Evolutionary conservation across 176 grass and related monocot species (phyloP).

Genomic region (Aegilops sharonensis): DNA sequence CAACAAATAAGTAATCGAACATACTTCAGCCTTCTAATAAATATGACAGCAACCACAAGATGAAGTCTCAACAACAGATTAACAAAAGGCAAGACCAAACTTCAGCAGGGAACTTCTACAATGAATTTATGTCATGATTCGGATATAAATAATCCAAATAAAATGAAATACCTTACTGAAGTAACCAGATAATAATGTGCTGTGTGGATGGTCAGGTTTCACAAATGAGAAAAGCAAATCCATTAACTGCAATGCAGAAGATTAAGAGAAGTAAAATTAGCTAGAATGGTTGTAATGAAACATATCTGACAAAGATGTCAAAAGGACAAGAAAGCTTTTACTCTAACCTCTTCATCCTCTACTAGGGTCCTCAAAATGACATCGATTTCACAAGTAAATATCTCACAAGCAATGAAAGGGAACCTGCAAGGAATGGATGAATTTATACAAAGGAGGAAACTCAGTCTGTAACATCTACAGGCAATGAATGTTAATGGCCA

Average conservation of each 20-base stretch:
- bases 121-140: neutral
- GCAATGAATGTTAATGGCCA: neutral
- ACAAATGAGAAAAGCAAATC: conserved; percentile 96
- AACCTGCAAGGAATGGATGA: conserved; percentile 49
- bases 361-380: conserved; percentile 93
- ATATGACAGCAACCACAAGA: neutral
- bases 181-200: conserved; percentile 87
- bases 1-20: conserved; percentile 30
- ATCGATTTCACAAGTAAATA: conserved; percentile 98
- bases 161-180: conserved; percentile 90
- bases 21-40: conserved; percentile 27
- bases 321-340: neutral
- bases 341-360: conserved; percentile 85
- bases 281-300: conserved; percentile 6
- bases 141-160: neutral
- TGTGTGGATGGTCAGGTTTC: conserved; percentile 78
- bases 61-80: conserved; percentile 3
- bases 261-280: conserved; percentile 19
- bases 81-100: neutral
- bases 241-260: conserved; percentile 74
- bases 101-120: neutral
- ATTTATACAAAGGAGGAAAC: neutral
- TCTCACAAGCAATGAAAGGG: conserved; percentile 99
- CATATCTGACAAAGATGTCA: neutral
- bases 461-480: neutral